Conservation (phyloP, 2,329 filamentous ascomycete genomes). For the Plectosphaerella plurivora region DNA sequence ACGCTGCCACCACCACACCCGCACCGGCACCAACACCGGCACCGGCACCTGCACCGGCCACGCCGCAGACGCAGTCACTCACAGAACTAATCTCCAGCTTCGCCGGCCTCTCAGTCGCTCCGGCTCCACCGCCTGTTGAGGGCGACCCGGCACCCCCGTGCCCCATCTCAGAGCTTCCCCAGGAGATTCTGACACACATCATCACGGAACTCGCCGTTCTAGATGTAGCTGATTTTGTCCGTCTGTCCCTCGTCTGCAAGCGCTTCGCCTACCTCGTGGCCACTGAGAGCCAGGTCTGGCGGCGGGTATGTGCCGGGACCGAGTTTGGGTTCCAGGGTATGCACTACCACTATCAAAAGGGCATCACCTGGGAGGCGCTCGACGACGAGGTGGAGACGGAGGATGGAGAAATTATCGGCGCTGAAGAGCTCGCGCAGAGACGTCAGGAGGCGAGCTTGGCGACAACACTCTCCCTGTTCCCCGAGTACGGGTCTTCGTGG, state of each 20-base stretch:
- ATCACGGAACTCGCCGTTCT: slow-evolving; percentile 64
- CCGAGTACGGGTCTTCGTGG: slow-evolving; percentile 50
- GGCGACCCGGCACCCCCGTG: slow-evolving; percentile 71
- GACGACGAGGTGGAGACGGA: slow-evolving; percentile 23
- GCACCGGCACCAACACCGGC: slow-evolving; percentile 13
- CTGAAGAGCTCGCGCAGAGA: slow-evolving; percentile 28
- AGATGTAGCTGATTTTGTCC: slow-evolving; percentile 74
- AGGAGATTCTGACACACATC: slow-evolving; percentile 81
- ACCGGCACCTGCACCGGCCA: slow-evolving; percentile 14
- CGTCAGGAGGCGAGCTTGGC: slow-evolving; percentile 26
- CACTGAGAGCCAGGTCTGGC: slow-evolving; percentile 85
- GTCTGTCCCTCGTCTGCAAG: slow-evolving; percentile 79
- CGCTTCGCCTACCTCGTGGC: slow-evolving; percentile 78
- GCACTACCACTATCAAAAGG: slow-evolving; percentile 72
- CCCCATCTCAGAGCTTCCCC: slow-evolving; percentile 71
- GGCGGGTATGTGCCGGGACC: slow-evolving; percentile 61
- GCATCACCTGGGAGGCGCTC: slow-evolving; percentile 51
- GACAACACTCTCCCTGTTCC: slow-evolving; percentile 36
- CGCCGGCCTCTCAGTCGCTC: slow-evolving; percentile 62
- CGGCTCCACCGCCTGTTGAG: slow-evolving; percentile 64
- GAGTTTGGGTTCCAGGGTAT: slow-evolving; percentile 79
- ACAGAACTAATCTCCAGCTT: slow-evolving; percentile 74
- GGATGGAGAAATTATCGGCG: slow-evolving; percentile 26
- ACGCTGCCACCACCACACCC: slow-evolving; percentile 17
- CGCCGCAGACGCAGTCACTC: slow-evolving; percentile 46